Base-by-base conservation (phyloP, 2,329 filamentous ascomycete species). In the Coleophoma eucalyptorum region DNA sequence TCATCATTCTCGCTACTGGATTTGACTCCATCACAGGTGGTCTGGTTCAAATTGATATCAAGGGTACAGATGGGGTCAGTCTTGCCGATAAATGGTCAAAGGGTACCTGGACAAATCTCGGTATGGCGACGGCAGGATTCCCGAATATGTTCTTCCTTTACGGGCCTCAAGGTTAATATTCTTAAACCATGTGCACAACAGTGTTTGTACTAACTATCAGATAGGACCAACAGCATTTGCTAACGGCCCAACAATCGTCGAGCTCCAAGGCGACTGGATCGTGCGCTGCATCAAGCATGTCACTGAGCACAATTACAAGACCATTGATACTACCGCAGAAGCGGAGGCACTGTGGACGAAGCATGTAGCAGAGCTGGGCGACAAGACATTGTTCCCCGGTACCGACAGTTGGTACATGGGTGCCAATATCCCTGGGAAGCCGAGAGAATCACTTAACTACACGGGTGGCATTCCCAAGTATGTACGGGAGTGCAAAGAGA, bases 131-230 rank as follows among this genome's bases (percentile, higher is more conserved):
- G 15, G 56, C 65, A 11, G 67, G 67, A 3, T 76, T 73, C 54
- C 73, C 74, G 0, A 79, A 79, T 47, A 67, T 78, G 63, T 76
- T 78, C 65, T 72, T 73, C 50, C 61, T 64, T 7, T 72, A 69
- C 49, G 71, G 71, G 0, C 71, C 71, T 1, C 71, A 74, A 34
- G 66, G 26, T 26, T 7, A 26, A 8, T 26, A 3, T 8, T 26
- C 10, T 5, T 8, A 8, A 26, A 26, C 6, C 2, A 26, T 26
- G 10, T 26, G 26, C 26, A 26, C 6, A 2, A 26, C 6, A 2
- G 10, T 26, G 26, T 8, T 8, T 26, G 26, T 26, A 26, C 26
- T 26, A 26, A 26, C 26, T 26, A 26, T 8, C 10, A 8, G 2
- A 26, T 8, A 26, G 26, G 55, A 7, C 72, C 71, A 3, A 69